These are phyloP conservation scores for Cytospora leucostoma DNA, from an alignment of 2,329 filamentous ascomycete genomes.

Conservation along the genomic window DNA sequence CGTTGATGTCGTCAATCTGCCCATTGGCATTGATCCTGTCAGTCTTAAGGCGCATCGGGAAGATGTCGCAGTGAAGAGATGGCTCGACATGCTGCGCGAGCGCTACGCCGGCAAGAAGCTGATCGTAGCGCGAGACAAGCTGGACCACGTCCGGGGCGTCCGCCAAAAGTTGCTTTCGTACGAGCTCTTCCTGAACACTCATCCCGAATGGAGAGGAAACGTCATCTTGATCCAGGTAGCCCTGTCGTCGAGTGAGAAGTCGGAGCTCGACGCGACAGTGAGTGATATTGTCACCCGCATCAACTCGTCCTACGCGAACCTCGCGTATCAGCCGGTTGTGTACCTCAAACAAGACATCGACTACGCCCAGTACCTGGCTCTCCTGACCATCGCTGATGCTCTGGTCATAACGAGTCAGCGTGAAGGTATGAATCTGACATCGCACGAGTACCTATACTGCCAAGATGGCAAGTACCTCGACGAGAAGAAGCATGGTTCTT, in stretches of 20 bases:
- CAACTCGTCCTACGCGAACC: slow-evolving; percentile 85
- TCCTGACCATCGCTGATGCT: slow-evolving; percentile 85
- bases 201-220: slow-evolving; percentile 85
- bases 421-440: slow-evolving; percentile 96
- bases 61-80: slow-evolving; percentile 71
- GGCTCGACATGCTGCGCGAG: slow-evolving; percentile 78
- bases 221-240: slow-evolving; percentile 94
- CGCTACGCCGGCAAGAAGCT: slow-evolving; percentile 86
- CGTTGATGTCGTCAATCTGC: slow-evolving; percentile 80
- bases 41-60: slow-evolving; percentile 71
- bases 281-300: slow-evolving; percentile 94
- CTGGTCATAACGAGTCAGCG: slow-evolving; percentile 94
- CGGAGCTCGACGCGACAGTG: slow-evolving; percentile 82
- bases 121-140: slow-evolving; percentile 91
- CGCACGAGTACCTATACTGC: slow-evolving; percentile 90
- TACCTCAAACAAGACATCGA: slow-evolving; percentile 95
- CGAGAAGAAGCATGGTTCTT: slow-evolving; percentile 78
- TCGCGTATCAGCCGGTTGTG: slow-evolving; percentile 89
- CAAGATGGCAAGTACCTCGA: slow-evolving; percentile 75
- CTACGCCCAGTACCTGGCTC: slow-evolving; percentile 88
- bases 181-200: slow-evolving; percentile 90
- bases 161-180: slow-evolving; percentile 90
- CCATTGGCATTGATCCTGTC: slow-evolving; percentile 88
- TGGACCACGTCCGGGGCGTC: slow-evolving; percentile 89
- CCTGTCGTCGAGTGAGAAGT: slow-evolving; percentile 84